Conservation (phyloP, 2,329 filamentous ascomycete species). For the Huntiella abstrusa region DNA sequence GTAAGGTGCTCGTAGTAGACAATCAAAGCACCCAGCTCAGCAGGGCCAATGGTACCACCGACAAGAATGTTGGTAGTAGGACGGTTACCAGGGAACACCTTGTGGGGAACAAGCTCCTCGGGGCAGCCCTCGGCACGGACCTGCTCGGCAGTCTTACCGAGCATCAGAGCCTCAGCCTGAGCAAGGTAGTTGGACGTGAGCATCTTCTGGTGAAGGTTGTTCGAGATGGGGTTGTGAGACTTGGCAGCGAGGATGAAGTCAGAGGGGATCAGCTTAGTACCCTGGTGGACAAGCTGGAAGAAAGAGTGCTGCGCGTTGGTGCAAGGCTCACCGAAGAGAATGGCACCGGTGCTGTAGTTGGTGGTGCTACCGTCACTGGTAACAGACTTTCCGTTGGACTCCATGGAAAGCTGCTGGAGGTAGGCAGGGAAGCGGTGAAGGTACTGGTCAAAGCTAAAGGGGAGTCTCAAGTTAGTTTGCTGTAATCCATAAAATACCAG, state of each 20-base stretch:
- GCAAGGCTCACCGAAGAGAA: constrained; percentile 93
- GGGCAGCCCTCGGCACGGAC: constrained; percentile 57
- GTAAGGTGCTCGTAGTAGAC: constrained; percentile 98
- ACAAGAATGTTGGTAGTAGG: constrained; percentile 87
- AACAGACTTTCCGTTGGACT: constrained; percentile 96
- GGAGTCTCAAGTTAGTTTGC: constrained; percentile 6
- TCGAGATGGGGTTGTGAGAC: constrained; percentile 86
- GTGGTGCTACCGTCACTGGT: constrained; percentile 75
- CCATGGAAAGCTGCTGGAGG: constrained; percentile 97
- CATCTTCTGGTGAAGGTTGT: constrained; percentile 94
- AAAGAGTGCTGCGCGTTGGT: constrained; percentile 99
- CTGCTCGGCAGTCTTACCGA: constrained; percentile 68
- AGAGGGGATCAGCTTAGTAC: constrained; percentile 93
- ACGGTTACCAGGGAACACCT: constrained; percentile 95
- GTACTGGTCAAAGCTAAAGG: constrained; percentile 78
- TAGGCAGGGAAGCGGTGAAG: constrained; percentile 97
- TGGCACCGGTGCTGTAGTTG: constrained; percentile 88
- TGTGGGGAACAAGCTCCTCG: constrained; percentile 76
- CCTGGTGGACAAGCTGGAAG: constrained; percentile 98
- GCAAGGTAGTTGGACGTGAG: constrained; percentile 83
- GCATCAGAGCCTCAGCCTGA: constrained; percentile 77
- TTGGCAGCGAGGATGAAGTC: constrained; percentile 95
- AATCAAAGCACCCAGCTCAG: constrained; percentile 82
- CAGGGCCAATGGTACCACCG: constrained; percentile 82
- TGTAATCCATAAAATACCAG: not conserved